Evolutionary conservation across 306 rosid species (phyloP).

Genomic region (Luffa aegyptiaca): DNA sequence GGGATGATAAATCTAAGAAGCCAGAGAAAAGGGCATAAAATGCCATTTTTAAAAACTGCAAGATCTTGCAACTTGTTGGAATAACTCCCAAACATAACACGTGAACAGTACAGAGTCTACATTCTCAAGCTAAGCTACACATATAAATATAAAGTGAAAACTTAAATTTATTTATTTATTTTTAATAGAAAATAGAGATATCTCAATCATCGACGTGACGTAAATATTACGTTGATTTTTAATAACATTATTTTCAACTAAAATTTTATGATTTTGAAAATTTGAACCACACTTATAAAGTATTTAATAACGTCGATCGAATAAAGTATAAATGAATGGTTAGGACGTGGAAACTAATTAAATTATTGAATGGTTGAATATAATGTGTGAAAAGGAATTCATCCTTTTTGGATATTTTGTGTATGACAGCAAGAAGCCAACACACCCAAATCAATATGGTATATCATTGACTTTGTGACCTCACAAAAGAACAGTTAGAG

Average conservation of each 20-base stretch:
- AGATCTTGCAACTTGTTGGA: not conserved
- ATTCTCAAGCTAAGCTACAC: not conserved
- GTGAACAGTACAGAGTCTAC: not conserved
- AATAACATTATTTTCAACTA: no score
- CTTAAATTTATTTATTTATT: no score
- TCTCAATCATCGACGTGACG: no score
- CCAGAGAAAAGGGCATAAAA: not conserved
- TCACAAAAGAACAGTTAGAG: not conserved
- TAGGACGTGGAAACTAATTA: not conserved
- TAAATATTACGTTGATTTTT: no score
- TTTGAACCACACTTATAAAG: not conserved
- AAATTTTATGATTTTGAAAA: not conserved
- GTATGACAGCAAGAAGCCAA: conserved; percentile 3
- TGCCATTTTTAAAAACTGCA: not conserved
- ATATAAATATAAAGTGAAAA: no score
- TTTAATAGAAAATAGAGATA: no score
- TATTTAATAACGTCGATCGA: not conserved
- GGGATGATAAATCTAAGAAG: not conserved
- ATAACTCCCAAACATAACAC: not conserved
- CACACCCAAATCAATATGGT: not conserved
- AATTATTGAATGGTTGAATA: not conserved
- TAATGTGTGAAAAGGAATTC: not conserved
- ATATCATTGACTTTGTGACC: not conserved
- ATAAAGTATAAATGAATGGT: not conserved
- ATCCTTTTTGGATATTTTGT: conserved; percentile 1